Evolutionary conservation across 2,329 filamentous ascomycete genomes (phyloP), one percentile per base, ranked within the genome.

Genomic region (Byssochlamys sp.): DNA sequence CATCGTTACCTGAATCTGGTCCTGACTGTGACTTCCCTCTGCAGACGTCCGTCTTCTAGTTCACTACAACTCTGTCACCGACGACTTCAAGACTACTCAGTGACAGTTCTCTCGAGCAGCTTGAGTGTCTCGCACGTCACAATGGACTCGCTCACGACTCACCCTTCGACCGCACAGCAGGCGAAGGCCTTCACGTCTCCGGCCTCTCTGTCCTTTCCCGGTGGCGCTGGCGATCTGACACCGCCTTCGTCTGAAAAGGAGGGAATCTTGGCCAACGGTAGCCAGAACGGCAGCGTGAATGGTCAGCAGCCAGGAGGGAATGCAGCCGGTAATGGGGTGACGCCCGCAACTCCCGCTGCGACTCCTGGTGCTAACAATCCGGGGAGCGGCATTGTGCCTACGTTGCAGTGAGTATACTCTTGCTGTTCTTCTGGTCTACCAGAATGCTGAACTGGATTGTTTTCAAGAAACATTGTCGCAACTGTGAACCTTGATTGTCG

Each of bases 401-500:
- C 90, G 67, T 82, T 96, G 83, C 90, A 96, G 91, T 95, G 90
- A 90, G 91, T 94, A 87, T 86, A 73, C 75, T 75, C 73, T 68
- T 67, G 66, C 69, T 72, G 71, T 71, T 72, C 60, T 72, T 73
- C 69, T 71, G 72, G 71, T 67, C 67, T 66, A 74, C 73, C 75
- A 76, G 71, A 75, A 72, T 72, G 75, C 78, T 80, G 78, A 80
- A 78, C 73, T 70, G 73, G 64, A 59, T 63, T 61, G 59, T 61
- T 61, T 63, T 66, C 53, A 90, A 95, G 90, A 86, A 96, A 97
- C 80, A 96, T 97, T 79, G 92, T 97, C 77, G 92, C 94, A 66
- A 99, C 94, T 67, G 94, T 97, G 80, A 97, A 97, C 77, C 84
- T 97, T 71, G 90, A 95, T 81, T 96, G 92, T 79, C 91, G 92